A percentile compares a stretch with the other conserved stretches of the same genome.
Conservation (phyloP, 2,329 filamentous ascomycete species). For the Beauveria bassiana region DNA sequence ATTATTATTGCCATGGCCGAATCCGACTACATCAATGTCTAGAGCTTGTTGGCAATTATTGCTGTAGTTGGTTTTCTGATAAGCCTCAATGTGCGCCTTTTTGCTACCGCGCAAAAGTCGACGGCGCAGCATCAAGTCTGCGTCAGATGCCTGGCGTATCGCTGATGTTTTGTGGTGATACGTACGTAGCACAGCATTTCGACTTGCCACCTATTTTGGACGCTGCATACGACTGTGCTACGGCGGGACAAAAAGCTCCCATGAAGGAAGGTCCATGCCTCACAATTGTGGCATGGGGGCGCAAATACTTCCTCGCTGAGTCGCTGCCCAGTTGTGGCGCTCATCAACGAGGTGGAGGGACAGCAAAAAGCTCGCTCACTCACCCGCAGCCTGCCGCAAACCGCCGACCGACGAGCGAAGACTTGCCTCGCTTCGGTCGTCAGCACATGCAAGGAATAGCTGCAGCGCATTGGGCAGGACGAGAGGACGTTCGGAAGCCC, state of each 20-base stretch:
- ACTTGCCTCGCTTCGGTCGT: background rate
- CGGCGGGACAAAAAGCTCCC: background rate
- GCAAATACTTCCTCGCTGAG: background rate
- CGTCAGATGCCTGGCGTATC: background rate
- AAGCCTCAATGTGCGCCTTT: background rate
- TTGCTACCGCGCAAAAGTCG: background rate
- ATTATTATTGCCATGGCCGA: background rate
- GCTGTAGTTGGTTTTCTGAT: background rate
- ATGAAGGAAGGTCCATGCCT: background rate
- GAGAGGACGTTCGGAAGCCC: background rate
- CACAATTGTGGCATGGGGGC: slow-evolving; percentile 5
- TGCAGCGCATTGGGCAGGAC: background rate
- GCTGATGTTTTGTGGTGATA: background rate
- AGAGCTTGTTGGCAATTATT: background rate
- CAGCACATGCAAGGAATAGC: background rate
- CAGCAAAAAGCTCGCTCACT: background rate
- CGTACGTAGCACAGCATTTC: background rate
- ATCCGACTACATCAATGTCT: background rate
- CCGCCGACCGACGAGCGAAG: background rate
- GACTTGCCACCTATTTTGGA: background rate
- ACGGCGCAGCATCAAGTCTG: background rate
- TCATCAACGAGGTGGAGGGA: background rate
- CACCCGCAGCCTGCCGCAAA: background rate
- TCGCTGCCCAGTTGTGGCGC: slow-evolving; percentile 3
- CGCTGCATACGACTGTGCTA: background rate